A percentile compares a stretch with the other conserved stretches of the same genome.
Conservation (phyloP, 1,284 basidiomycete genomes). For the Ustilago sp. region DNA sequence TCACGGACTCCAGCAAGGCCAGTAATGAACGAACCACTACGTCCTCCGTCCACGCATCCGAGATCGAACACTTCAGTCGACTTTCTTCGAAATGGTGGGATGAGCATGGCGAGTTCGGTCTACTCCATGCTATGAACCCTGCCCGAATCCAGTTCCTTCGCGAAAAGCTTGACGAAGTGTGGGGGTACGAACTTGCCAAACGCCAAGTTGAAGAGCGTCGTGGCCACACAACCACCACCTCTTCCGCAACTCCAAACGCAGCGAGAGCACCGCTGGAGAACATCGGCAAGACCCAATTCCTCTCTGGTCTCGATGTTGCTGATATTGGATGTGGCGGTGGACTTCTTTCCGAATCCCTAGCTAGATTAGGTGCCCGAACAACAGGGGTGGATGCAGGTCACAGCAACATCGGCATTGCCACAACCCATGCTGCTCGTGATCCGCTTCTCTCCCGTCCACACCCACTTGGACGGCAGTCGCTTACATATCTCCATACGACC, state of each 20-base stretch:
- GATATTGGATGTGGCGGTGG: constrained; percentile 97
- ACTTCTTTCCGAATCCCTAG: constrained; percentile 89
- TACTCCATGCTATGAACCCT: constrained; percentile 96
- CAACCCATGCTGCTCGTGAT: constrained; percentile 83
- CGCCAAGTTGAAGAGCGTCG: constrained; percentile 28
- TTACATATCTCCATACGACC: constrained; percentile 81
- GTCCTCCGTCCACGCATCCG: constrained; percentile 57
- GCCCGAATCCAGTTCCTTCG: constrained; percentile 85
- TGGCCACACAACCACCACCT: constrained; percentile 61
- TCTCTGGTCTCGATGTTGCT: constrained; percentile 77
- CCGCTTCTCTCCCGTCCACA: constrained; percentile 70
- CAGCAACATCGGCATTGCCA: constrained; percentile 87
- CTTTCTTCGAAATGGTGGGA: constrained; percentile 97
- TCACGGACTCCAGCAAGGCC: not conserved
- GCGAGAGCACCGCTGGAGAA: constrained; percentile 68
- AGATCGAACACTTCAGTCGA: constrained; percentile 86
- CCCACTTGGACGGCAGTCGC: constrained; percentile 38
- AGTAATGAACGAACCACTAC: not conserved
- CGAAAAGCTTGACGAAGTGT: constrained; percentile 75
- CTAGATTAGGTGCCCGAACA: constrained; percentile 86
- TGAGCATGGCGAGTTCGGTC: constrained; percentile 87
- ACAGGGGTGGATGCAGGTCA: constrained; percentile 90
- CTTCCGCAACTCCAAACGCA: constrained; percentile 54
- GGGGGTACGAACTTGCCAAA: constrained; percentile 60
- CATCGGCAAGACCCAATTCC: constrained; percentile 56